Evolutionary conservation across 768 basidiomycete genomes (phyloP).

Genomic region (Leccinum disarticulatum): DNA sequence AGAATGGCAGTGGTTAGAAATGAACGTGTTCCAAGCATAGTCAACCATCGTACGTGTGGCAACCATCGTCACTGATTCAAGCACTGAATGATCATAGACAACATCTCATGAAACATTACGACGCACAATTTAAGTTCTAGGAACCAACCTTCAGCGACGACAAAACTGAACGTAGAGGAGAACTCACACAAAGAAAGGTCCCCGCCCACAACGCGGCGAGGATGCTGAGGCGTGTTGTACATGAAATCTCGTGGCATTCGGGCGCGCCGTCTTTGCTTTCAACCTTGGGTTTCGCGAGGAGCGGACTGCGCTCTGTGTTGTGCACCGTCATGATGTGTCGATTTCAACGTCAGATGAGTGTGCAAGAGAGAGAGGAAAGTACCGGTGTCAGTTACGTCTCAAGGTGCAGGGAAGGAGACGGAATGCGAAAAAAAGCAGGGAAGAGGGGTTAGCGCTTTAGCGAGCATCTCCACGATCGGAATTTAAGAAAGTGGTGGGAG

Average conservation of each 20-base stretch:
- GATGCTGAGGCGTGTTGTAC: conserved; percentile 57
- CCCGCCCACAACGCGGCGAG: conserved; percentile 68
- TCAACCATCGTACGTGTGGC: conserved; percentile 17
- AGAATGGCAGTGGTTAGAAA: background rate
- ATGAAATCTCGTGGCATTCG: conserved; percentile 63
- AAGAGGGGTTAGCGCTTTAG: background rate
- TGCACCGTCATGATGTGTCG: conserved; percentile 1
- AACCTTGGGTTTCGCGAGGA: conserved; percentile 16
- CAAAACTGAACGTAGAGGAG: background rate
- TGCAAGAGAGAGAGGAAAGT: background rate
- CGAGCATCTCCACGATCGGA: background rate
- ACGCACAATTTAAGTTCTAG: conserved; percentile 1
- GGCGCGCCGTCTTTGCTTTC: conserved; percentile 2
- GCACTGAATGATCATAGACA: background rate
- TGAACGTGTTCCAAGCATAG: background rate
- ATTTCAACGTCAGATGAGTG: background rate
- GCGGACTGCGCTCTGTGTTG: conserved; percentile 27
- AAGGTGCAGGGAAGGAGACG: background rate
- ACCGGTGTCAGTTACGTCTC: background rate
- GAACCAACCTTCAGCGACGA: background rate
- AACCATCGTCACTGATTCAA: conserved; percentile 24
- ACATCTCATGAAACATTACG: background rate
- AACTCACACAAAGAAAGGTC: conserved; percentile 67
- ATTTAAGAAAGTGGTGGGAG: background rate
- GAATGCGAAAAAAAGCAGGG: background rate